These are phyloP conservation scores for Solidago caesia DNA, from an alignment of 129 eudicot species.

Conservation along the genomic window DNA sequence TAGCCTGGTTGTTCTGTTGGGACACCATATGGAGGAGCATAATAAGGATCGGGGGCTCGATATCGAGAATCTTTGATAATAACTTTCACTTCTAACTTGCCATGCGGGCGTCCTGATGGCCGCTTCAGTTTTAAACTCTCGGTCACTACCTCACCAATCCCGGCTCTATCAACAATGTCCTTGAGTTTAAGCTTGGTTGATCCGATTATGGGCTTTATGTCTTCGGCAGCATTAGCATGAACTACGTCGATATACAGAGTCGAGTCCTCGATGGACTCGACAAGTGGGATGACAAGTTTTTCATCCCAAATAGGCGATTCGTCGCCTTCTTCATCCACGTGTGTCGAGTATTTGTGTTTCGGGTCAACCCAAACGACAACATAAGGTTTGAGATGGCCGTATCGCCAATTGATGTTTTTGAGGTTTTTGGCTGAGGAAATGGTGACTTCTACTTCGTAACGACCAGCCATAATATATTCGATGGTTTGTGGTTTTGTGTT, in stretches of 20 bases:
- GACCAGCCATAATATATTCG: constrained; percentile 46
- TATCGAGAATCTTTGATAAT: constrained; percentile 51
- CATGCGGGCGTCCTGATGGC: constrained; percentile 95
- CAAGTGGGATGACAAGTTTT: constrained; percentile 54
- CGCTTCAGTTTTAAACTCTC: constrained; percentile 55
- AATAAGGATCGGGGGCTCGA: constrained; percentile 60
- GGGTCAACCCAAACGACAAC: constrained; percentile 89
- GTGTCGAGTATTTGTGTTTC: constrained; percentile 52
- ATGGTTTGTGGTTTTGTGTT: neutral
- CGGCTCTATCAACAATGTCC: constrained; percentile 58
- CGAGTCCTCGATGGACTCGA: constrained; percentile 64
- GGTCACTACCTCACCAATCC: constrained; percentile 36
- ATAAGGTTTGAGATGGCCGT: constrained; percentile 77
- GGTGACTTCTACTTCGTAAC: constrained; percentile 65
- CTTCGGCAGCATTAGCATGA: constrained; percentile 63
- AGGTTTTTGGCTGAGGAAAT: constrained; percentile 68
- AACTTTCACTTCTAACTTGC: constrained; percentile 51
- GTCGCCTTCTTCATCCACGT: constrained; percentile 63
- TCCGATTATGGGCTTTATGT: constrained; percentile 82
- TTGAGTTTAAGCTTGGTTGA: constrained; percentile 62
- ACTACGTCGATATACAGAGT: constrained; percentile 67
- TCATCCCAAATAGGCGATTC: constrained; percentile 64
- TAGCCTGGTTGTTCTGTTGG: constrained; percentile 32
- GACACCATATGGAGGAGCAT: constrained; percentile 52
- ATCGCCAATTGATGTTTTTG: constrained; percentile 87